A percentile compares a stretch with the other conserved stretches of the same genome.
These are phyloP conservation scores for Aspergillus niger DNA, from an alignment of 2,329 filamentous ascomycete species.

Conservation along the genomic window DNA sequence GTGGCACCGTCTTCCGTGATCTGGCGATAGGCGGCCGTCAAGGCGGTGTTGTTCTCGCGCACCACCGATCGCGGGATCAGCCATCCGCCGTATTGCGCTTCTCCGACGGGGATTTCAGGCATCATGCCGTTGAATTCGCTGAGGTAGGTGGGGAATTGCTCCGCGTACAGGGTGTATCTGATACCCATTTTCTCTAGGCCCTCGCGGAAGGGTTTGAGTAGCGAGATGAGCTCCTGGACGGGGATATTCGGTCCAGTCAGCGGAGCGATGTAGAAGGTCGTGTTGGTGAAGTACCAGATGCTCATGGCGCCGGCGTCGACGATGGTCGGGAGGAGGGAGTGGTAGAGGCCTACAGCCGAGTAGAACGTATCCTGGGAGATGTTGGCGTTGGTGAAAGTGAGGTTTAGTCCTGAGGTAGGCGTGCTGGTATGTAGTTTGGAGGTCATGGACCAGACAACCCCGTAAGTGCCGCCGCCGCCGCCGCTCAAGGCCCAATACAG, in stretches of 20 bases:
- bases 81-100: constrained; percentile 38
- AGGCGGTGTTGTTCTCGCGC: constrained; percentile 29
- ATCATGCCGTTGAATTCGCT: constrained; percentile 36
- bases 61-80: constrained; percentile 42
- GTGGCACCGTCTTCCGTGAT: constrained; percentile 38
- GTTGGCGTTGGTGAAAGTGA: constrained; percentile 43
- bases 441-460: constrained; percentile 57
- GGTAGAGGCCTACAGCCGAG: constrained; percentile 51
- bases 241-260: constrained; percentile 54
- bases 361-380: constrained; percentile 52
- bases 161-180: constrained; percentile 31
- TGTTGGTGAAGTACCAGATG: constrained; percentile 55
- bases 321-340: constrained; percentile 51
- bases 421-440: constrained; percentile 53
- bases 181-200: constrained; percentile 42
- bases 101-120: constrained; percentile 39
- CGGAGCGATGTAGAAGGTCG: constrained; percentile 50
- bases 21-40: constrained; percentile 36
- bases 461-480: constrained; percentile 22
- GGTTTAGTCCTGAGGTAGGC: constrained; percentile 47
- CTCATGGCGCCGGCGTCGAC: constrained; percentile 54
- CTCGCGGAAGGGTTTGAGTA: constrained; percentile 51
- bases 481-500: constrained; percentile 25
- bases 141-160: constrained; percentile 36
- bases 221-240: constrained; percentile 43